phyloP scores from a whole-genome alignment of 805 yeast genomes.

The Cyberlindnera lachancei region DNA sequence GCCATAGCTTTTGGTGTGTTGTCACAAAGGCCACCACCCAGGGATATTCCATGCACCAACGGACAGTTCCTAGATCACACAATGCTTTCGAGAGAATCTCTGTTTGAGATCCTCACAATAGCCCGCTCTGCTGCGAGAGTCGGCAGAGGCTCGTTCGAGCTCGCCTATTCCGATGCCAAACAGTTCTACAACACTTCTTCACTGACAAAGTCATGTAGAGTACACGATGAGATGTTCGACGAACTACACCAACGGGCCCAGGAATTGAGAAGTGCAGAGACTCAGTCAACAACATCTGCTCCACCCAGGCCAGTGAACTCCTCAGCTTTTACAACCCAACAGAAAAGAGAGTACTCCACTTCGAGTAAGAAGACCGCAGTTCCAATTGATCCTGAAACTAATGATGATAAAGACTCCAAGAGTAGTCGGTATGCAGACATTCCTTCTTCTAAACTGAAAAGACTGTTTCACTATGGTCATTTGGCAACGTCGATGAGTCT shows the following conservation, averaged over 20 bases:
- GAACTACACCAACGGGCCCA: conserved; percentile 9
- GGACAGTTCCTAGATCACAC: no score
- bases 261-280: conserved; percentile 5
- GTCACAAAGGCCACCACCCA: no score
- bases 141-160: conserved; percentile 6
- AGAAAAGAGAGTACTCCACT: conserved; percentile 14
- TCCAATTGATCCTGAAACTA: conserved; percentile 4
- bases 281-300: background rate
- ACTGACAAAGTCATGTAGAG: conserved; percentile 16
- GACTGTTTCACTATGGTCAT: conserved; percentile 88
- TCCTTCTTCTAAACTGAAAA: conserved; percentile 79
- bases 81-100: conserved; percentile 13
- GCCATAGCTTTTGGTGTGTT: no score
- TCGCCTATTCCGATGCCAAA: conserved; percentile 8
- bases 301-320: background rate
- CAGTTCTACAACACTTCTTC: conserved; percentile 17
- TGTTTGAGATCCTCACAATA: conserved; percentile 15
- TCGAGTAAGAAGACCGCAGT: conserved; percentile 5
- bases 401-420: conserved; percentile 36
- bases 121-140: conserved; percentile 12
- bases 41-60: no score
- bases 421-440: conserved; percentile 66
- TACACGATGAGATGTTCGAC: conserved; percentile 20
- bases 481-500: conserved; percentile 88
- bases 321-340: conserved; percentile 5